Evolutionary conservation across 345 rosid species (phyloP).

Genomic region (Syzygium aqueum): DNA sequence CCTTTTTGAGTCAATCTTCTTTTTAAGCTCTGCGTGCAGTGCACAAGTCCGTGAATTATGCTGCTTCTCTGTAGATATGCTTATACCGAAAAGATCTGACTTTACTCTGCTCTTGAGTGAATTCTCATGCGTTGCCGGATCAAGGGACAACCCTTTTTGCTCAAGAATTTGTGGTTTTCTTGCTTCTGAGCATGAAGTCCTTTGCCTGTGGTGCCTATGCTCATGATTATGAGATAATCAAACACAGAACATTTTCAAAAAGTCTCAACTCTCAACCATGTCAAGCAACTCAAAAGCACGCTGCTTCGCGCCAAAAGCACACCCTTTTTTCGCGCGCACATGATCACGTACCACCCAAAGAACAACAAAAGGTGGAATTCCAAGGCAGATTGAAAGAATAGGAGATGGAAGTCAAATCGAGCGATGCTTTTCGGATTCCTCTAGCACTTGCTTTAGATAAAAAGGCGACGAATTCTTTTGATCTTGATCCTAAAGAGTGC

Average conservation of each 20-base stretch:
- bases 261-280: not conserved
- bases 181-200: not conserved
- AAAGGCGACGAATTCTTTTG: not conserved
- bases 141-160: not conserved
- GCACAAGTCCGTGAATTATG: not conserved
- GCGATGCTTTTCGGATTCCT: not conserved
- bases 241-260: not conserved
- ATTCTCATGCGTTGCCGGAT: not conserved
- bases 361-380: not conserved
- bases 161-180: not conserved
- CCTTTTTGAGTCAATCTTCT: not conserved
- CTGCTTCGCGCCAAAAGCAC: not conserved
- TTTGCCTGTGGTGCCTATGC: not conserved
- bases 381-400: not conserved
- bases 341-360: not conserved
- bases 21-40: not conserved
- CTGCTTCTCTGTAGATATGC: not conserved
- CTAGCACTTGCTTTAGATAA: not conserved
- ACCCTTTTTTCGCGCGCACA: not conserved
- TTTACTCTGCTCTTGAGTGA: not conserved
- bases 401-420: not conserved
- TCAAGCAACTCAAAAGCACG: not conserved
- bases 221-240: not conserved
- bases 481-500: not conserved
- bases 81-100: not conserved